A percentile compares a stretch with the other conserved stretches of the same genome.
These are phyloP conservation scores for Ambrosia hybrid DNA, from an alignment of 140 eudicot genomes.

Conservation along the genomic window DNA sequence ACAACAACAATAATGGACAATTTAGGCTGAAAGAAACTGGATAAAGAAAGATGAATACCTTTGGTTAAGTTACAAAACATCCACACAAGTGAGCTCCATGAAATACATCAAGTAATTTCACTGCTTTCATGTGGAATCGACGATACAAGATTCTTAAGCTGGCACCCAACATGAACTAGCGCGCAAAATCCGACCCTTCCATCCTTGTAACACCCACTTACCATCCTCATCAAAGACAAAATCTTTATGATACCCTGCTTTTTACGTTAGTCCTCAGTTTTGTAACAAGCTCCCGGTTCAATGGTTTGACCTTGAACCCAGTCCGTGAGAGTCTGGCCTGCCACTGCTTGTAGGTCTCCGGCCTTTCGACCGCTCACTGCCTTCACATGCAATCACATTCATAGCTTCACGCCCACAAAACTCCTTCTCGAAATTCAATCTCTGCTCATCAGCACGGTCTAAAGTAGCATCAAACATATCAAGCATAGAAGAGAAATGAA, in stretches of 20 bases:
- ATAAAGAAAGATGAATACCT: conserved; percentile 23
- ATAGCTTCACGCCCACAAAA: conserved; percentile 55
- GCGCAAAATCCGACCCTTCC: conserved; percentile 57
- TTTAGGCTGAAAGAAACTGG: not conserved
- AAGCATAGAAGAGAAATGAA: conserved; percentile 55
- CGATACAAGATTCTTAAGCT: conserved; percentile 22
- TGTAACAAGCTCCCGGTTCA: conserved; percentile 37
- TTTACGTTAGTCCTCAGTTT: conserved; percentile 37
- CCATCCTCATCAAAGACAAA: conserved; percentile 58
- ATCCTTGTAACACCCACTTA: conserved; percentile 58
- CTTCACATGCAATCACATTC: conserved; percentile 66
- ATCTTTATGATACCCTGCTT: conserved; percentile 48
- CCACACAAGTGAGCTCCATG: conserved; percentile 30
- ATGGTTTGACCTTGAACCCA: conserved; percentile 41
- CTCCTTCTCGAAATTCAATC: conserved; percentile 54
- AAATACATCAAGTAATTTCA: conserved; percentile 15
- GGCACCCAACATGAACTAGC: conserved; percentile 63
- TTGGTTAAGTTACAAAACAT: conserved; percentile 21
- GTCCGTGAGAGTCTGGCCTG: conserved; percentile 41
- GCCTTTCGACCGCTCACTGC: conserved; percentile 51
- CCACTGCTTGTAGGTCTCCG: conserved; percentile 63
- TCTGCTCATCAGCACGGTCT: conserved; percentile 43
- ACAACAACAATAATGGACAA: not conserved
- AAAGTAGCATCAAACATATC: conserved; percentile 57
- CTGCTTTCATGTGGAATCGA: conserved; percentile 4